Base-by-base conservation (phyloP, 208 protist species). In the Leishmania martiniquensis region DNA sequence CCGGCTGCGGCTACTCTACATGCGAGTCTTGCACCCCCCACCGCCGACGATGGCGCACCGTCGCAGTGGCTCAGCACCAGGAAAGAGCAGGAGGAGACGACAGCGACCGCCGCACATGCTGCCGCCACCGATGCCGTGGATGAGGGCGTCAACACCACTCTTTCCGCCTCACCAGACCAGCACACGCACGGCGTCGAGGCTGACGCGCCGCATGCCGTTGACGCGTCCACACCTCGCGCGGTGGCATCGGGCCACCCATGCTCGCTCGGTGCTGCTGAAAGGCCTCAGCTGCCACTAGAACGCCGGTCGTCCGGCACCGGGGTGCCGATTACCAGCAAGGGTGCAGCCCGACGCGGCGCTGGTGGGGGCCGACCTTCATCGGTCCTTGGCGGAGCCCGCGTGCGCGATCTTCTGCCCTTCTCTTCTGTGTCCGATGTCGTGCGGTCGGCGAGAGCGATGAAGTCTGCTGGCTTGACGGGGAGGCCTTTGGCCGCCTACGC, bases 1-100 rank as follows among this genome's bases (percentile, higher is more conserved):
- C 49, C 75, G 12, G 55, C 79, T 12, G 32, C 70, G 5, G 65
- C 70, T 0, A 84, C 81, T 32, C 51, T 47, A 39, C 81, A 85
- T 37, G n/a, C 17, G 10, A 12, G 0, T 29, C 1, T 0, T 29
- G 65, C 65, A 29, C 42, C 10, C 39, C 29, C 42, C 39, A 42
- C 39, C 20, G 42, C 0, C 7, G 65, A 69, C 65, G 37, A 47
- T 20, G 7, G 9, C 39, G 17, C 39, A 7, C 65, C 15, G 65
- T 22, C 49, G 45, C 45, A 52, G 1, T 9, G 20, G 68, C 1
- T 13, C 20, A 59, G 22, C n/a, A 9, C 20, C 9, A 47, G 29
- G 15, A 32, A 72, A 39, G 25, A 0, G 10, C 65, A 69, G 7
- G 13, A 34, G 22, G 65, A 37, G 25, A 34, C 65, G 2, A 12